Evolutionary conservation across 768 basidiomycete genomes (phyloP).

Genomic region (Coprinopsis cinerea): DNA sequence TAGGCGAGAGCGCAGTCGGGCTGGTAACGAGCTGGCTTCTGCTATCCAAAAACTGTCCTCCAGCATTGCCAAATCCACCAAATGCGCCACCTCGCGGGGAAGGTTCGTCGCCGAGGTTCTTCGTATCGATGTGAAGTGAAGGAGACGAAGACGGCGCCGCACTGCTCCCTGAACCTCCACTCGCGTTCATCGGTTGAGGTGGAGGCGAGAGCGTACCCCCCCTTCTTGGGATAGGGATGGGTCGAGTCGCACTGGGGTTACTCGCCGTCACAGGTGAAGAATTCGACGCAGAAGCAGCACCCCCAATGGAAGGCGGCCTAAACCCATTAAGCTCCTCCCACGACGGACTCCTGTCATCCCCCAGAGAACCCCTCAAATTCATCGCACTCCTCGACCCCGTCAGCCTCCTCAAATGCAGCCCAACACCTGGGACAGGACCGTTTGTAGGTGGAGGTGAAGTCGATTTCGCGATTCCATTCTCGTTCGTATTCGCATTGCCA

Average conservation of each 20-base stretch:
- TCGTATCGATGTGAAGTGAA: not conserved
- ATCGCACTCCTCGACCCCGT: not conserved
- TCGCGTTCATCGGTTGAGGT: not conserved
- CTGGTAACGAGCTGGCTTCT: constrained; percentile 29
- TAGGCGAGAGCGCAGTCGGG: constrained; percentile 24
- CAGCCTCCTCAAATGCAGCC: not conserved
- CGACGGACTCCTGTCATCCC: not conserved
- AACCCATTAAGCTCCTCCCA: not conserved
- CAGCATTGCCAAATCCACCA: not conserved
- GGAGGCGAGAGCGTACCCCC: not conserved
- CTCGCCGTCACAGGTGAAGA: too few species aligned
- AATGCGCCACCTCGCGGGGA: not conserved
- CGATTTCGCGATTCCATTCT: not conserved
- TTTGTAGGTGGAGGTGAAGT: not conserved
- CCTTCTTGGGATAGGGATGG: not conserved
- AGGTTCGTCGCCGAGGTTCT: not conserved
- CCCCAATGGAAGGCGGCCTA: constrained; percentile 20
- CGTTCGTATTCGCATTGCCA: not conserved
- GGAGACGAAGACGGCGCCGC: not conserved
- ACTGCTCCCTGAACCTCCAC: not conserved
- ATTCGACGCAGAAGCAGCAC: too few species aligned
- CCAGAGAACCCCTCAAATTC: not conserved
- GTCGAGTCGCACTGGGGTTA: constrained; percentile 1
- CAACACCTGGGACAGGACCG: not conserved
- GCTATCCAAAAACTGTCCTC: constrained; percentile 20